Evolutionary conservation across 176 grass and related monocot species (phyloP).

Genomic region (Tuctoria greenei): DNA sequence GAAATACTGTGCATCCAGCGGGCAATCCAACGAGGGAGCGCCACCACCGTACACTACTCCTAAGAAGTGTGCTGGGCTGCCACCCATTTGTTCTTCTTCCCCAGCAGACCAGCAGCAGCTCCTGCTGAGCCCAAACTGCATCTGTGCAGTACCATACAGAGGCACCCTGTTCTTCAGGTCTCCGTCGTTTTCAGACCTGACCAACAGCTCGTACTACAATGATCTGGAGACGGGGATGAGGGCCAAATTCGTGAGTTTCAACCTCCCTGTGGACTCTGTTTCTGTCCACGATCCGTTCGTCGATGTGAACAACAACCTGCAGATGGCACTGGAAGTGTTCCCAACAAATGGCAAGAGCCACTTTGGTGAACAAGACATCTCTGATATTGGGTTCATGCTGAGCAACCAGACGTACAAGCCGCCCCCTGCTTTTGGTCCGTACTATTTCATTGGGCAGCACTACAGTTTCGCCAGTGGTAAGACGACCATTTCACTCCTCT

Average conservation of each 20-base stretch:
- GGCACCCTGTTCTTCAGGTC: conserved; percentile 73
- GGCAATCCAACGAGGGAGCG: conserved; percentile 16
- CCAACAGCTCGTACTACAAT: conserved; percentile 47
- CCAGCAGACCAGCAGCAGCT: conserved; percentile 33
- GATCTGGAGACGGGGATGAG: conserved; percentile 41
- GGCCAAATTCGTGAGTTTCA: conserved; percentile 3
- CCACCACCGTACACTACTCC: conserved; percentile 46
- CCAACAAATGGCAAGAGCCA: conserved; percentile 41
- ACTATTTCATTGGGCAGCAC: conserved; percentile 54
- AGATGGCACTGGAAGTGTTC: conserved; percentile 52
- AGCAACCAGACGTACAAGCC: conserved; percentile 89
- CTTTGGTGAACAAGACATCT: conserved; percentile 51
- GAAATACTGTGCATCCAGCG: conserved; percentile 43
- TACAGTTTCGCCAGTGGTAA: conserved; percentile 58
- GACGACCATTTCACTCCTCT: not conserved
- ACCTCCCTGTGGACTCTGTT: conserved; percentile 49
- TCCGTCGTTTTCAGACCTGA: conserved; percentile 69
- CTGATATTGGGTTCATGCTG: conserved; percentile 48
- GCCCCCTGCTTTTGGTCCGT: conserved; percentile 31
- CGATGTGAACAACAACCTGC: conserved; percentile 48
- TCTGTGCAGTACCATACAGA: conserved; percentile 64
- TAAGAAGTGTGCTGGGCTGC: conserved; percentile 35
- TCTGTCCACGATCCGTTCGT: conserved; percentile 46
- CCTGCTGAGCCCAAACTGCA: conserved; percentile 65
- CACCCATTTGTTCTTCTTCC: conserved; percentile 44